phyloP scores from a whole-genome alignment of 164 flowering plant genomes.

The Vitis amurensis region DNA sequence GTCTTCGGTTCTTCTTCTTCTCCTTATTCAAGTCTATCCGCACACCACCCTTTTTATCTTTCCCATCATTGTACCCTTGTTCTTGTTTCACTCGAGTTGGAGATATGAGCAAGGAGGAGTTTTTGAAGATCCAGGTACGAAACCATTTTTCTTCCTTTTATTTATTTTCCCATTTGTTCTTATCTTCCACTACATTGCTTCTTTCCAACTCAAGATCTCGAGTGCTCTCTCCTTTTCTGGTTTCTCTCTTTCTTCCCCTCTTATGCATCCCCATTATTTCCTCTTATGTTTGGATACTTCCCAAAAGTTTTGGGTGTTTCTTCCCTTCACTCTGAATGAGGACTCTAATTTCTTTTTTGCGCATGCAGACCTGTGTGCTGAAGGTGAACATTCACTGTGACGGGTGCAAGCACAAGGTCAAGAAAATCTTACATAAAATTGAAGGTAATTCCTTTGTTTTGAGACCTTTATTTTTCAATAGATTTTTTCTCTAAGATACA shows the following conservation, averaged over 20 bases:
- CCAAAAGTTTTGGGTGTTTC: neutral
- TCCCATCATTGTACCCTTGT: constrained; percentile 14
- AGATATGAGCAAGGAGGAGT: constrained; percentile 83
- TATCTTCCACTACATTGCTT: too few species aligned
- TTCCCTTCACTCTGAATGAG: constrained; percentile 4
- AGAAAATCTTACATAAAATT: constrained; percentile 80
- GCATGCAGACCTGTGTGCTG: constrained; percentile 75
- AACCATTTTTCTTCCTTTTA: neutral
- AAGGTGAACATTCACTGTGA: constrained; percentile 91
- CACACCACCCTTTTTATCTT: constrained; percentile 3
- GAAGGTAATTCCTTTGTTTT: constrained; percentile 49
- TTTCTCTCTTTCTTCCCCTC: neutral
- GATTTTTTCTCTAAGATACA: neutral
- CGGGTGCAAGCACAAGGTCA: constrained; percentile 85
- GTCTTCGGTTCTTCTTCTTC: neutral
- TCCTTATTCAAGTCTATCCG: constrained; percentile 23
- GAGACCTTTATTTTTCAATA: neutral
- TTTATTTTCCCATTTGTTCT: constrained; percentile 6
- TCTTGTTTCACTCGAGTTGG: constrained; percentile 14
- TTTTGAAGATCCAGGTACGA: constrained; percentile 78
- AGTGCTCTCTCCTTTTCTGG: neutral
- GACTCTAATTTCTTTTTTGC: constrained; percentile 10
- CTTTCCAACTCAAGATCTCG: constrained; percentile 7
- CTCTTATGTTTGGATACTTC: neutral
- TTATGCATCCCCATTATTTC: neutral